Evolutionary conservation across 176 grass and related monocot species (phyloP).

Genomic region (Carex myosuroides): DNA sequence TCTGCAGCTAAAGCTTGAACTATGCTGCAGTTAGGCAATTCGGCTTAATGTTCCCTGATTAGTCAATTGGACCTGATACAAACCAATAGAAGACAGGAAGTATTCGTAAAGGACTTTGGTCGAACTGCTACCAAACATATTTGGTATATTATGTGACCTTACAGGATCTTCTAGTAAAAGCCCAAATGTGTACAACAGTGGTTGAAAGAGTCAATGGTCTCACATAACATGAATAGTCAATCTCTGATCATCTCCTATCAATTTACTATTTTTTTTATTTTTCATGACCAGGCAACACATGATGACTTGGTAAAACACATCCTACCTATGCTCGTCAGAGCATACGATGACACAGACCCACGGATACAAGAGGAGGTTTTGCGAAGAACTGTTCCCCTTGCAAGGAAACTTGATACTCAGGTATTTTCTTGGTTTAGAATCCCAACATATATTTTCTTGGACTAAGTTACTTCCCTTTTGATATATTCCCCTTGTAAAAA

Average conservation of each 20-base stretch:
- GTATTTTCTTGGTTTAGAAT: conserved; percentile 24
- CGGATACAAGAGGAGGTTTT: conserved; percentile 98
- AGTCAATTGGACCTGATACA: background rate
- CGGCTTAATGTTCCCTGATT: background rate
- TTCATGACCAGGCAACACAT: conserved; percentile 40
- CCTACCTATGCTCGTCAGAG: conserved; percentile 89
- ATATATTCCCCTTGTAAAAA: background rate
- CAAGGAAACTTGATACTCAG: conserved; percentile 72
- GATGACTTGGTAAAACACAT: conserved; percentile 76
- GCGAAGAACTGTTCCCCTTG: conserved; percentile 56
- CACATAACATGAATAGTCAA: background rate
- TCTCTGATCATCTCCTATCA: background rate
- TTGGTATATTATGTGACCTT: background rate
- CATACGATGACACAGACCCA: conserved; percentile 95
- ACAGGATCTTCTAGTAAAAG: background rate
- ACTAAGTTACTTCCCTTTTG: background rate
- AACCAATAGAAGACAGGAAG: background rate
- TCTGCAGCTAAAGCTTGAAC: background rate
- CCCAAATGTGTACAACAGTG: background rate
- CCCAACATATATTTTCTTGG: background rate
- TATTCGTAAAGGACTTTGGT: background rate
- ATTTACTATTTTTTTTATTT: background rate
- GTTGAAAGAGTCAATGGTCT: background rate
- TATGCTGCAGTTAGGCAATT: background rate
- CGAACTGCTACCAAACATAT: background rate